Conservation (phyloP, 2,329 filamentous ascomycete genomes). For the Aotearoamyces nothofagi region DNA sequence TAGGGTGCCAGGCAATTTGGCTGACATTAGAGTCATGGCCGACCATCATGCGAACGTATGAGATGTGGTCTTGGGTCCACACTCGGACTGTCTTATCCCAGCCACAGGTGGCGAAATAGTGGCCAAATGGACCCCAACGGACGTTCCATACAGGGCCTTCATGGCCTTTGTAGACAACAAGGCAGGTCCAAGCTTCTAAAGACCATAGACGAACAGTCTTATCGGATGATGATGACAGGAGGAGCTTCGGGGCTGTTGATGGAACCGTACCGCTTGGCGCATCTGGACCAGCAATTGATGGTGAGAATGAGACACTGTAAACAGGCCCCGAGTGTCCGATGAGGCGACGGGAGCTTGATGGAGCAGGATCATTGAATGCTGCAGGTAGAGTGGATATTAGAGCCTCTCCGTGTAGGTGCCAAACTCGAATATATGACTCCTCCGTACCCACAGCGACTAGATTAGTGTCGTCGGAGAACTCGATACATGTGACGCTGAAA, state of each 20-base stretch:
- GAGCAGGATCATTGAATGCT: slow-evolving; percentile 44
- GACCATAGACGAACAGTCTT: slow-evolving; percentile 87
- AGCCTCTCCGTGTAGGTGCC: slow-evolving; percentile 75
- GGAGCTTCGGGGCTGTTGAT: slow-evolving; percentile 51
- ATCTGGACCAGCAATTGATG: slow-evolving; percentile 16
- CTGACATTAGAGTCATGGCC: slow-evolving; percentile 93
- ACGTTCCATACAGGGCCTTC: slow-evolving; percentile 81
- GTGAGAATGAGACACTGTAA: slow-evolving; percentile 77
- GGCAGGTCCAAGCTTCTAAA: slow-evolving; percentile 76
- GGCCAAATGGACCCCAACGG: slow-evolving; percentile 80
- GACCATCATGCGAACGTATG: slow-evolving; percentile 73
- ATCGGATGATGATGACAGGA: slow-evolving; percentile 80
- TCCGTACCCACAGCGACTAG: slow-evolving; percentile 80
- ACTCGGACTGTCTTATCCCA: slow-evolving; percentile 83
- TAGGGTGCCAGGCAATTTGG: slow-evolving; percentile 83
- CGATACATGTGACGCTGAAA: slow-evolving; percentile 81
- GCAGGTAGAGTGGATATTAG: slow-evolving; percentile 52
- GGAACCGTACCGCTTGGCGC: slow-evolving; percentile 8
- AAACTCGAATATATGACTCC: slow-evolving; percentile 91
- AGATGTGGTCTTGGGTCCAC: slow-evolving; percentile 88
- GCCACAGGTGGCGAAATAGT: slow-evolving; percentile 82
- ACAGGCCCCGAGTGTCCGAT: slow-evolving; percentile 86
- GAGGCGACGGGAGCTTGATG: slow-evolving; percentile 56
- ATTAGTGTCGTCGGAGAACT: slow-evolving; percentile 83
- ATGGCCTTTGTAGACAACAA: slow-evolving; percentile 89